Conservation (phyloP, 345 rosid genomes). For the Eucalyptus dawsonii region DNA sequence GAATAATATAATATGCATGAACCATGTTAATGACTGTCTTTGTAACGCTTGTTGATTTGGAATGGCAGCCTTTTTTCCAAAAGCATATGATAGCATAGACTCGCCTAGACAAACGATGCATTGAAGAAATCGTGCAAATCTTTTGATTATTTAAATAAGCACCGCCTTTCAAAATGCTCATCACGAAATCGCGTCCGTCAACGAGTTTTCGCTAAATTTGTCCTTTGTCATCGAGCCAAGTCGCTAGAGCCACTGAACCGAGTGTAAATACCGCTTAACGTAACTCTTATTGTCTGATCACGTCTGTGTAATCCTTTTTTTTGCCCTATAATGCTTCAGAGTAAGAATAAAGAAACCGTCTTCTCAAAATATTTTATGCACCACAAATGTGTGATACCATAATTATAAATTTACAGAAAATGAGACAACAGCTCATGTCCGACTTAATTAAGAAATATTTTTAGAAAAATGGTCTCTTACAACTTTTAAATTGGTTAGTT, state of each 20-base stretch:
- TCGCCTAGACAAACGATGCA: neutral
- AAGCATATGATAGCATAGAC: neutral
- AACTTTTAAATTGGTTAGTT: neutral
- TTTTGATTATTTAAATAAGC: neutral
- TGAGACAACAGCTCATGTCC: too few relatives aligned
- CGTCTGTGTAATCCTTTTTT: neutral
- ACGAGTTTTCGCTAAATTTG: neutral
- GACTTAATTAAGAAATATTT: fast-evolving
- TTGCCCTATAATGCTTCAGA: fast-evolving
- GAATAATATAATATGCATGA: neutral
- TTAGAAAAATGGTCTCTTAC: fast-evolving
- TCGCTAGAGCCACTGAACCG: neutral
- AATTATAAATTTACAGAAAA: neutral
- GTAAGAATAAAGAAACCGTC: neutral
- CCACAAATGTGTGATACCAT: neutral
- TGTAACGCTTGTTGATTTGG: neutral
- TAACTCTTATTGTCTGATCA: neutral
- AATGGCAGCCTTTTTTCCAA: neutral
- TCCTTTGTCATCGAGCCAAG: neutral
- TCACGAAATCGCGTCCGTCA: neutral
- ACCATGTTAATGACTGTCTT: neutral
- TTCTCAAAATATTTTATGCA: neutral
- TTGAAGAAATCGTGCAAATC: neutral
- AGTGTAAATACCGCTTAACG: neutral
- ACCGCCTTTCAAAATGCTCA: neutral